Percentiles rank a stretch among this genome's conserved stretches.
Conservation (phyloP, 768 basidiomycete genomes). For the Psilocybe subaeruginosa region DNA sequence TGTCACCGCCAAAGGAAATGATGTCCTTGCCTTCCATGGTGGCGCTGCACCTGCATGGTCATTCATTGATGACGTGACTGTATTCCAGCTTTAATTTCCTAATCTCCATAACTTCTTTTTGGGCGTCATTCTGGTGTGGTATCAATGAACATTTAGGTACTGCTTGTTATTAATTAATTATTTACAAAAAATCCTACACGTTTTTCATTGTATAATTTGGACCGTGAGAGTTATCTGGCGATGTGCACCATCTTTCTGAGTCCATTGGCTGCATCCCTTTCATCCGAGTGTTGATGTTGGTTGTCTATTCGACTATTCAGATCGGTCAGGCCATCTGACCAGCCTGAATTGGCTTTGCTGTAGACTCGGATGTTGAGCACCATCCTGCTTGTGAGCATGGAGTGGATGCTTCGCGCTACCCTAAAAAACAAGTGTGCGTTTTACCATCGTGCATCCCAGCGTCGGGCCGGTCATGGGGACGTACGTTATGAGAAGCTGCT, state of each 20-base stretch:
- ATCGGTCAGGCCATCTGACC: conserved; percentile 6
- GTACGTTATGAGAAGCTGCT: conserved; percentile 9
- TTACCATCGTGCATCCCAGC: not conserved
- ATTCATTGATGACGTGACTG: conserved; percentile 48
- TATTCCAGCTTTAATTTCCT: conserved; percentile 25
- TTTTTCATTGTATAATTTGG: not conserved
- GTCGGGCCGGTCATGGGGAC: not conserved
- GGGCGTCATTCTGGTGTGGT: not conserved
- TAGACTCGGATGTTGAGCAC: conserved; percentile 12
- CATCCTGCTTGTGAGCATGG: conserved; percentile 12
- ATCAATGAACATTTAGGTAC: conserved; percentile 3
- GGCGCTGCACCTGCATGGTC: conserved; percentile 50
- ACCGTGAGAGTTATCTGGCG: not conserved
- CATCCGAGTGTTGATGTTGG: not conserved
- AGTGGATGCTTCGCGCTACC: conserved; percentile 11
- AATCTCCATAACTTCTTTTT: not conserved
- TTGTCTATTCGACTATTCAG: not conserved
- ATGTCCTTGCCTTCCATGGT: conserved; percentile 42
- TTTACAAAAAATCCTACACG: not conserved
- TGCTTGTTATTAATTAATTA: conserved; percentile 1
- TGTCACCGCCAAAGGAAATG: conserved; percentile 38
- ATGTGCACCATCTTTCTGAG: not conserved
- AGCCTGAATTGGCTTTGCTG: not conserved
- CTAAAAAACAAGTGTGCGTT: not conserved
- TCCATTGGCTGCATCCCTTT: no score